Conservation (phyloP, 495 filamentous ascomycete genomes). For the Tuber umbilicatum region DNA sequence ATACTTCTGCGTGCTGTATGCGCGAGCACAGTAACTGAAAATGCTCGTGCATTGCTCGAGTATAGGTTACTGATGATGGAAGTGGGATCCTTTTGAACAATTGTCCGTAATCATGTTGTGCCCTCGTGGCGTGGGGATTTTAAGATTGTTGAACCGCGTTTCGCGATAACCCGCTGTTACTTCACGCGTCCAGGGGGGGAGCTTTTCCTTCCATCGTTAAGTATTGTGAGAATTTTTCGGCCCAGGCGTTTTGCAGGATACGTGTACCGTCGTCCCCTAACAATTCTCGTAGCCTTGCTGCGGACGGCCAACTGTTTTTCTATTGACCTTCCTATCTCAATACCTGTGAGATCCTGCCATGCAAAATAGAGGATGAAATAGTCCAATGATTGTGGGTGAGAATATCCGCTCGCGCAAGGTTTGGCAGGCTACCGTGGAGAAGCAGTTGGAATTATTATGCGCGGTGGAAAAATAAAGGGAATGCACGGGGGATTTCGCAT, state of each 20-base stretch:
- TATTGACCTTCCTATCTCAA: not conserved
- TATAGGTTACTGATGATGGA: not conserved
- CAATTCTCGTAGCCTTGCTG: not conserved
- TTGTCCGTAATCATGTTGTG: not conserved
- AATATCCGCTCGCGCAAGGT: not conserved
- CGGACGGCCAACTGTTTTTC: not conserved
- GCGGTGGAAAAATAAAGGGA: not conserved
- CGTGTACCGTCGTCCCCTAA: not conserved
- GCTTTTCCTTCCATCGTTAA: not conserved
- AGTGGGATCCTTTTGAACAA: not conserved
- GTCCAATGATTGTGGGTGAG: not conserved
- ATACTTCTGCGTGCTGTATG: not conserved
- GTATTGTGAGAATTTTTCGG: not conserved
- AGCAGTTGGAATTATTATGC: not conserved
- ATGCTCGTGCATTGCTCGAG: no score
- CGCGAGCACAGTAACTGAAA: no score
- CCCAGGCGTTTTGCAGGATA: not conserved
- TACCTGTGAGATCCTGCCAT: not conserved
- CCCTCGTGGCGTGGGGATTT: not conserved
- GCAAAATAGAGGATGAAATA: not conserved
- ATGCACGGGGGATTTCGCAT: not conserved
- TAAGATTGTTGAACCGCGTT: not conserved
- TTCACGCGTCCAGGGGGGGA: not conserved
- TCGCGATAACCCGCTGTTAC: not conserved
- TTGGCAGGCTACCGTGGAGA: no score